Percentiles rank a stretch among this genome's conserved stretches.
Conservation (phyloP, 805 yeast species). For the Candida dajiaensis region DNA sequence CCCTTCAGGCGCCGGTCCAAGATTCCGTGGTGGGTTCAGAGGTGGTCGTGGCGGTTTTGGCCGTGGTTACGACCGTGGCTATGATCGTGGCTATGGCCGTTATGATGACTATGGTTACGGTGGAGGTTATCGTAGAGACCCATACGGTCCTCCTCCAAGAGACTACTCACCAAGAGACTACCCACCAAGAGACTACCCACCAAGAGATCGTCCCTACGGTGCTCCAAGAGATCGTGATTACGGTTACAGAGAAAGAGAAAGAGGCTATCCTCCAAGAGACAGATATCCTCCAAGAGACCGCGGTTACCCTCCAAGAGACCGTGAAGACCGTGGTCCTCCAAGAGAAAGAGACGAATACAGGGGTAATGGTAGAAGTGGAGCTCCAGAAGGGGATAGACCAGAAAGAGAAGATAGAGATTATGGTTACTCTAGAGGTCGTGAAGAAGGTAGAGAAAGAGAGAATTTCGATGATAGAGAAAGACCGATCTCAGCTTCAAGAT, state of each 20-base stretch:
- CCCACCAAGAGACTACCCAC: slow-evolving; percentile 8
- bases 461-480: slow-evolving; percentile 15
- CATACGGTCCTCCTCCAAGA: slow-evolving; percentile 13
- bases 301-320: slow-evolving; percentile 9
- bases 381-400: slow-evolving; percentile 2
- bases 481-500: slow-evolving; percentile 25
- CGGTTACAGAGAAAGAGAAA: slow-evolving; percentile 11
- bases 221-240: slow-evolving; percentile 6
- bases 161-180: too few relatives aligned
- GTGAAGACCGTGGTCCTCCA: slow-evolving; percentile 7
- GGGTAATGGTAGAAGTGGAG: slow-evolving; percentile 8
- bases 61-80: slow-evolving; percentile 2
- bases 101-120: slow-evolving; percentile 6
- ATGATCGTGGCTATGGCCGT: slow-evolving; percentile 9
- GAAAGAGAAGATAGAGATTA: slow-evolving; percentile 4
- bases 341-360: slow-evolving; percentile 17
- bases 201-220: not conserved
- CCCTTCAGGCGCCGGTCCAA: slow-evolving; percentile 28
- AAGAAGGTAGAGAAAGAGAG: slow-evolving; percentile 15
- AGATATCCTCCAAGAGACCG: slow-evolving; percentile 6
- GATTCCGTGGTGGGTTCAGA: slow-evolving; percentile 13
- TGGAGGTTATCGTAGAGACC: slow-evolving; percentile 8
- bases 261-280: slow-evolving; percentile 13
- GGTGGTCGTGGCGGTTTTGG: slow-evolving; percentile 13
- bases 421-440: slow-evolving; percentile 9